phyloP scores from a whole-genome alignment of 2,329 filamentous ascomycete species.

The Mycosphaerelloides madeirae region DNA sequence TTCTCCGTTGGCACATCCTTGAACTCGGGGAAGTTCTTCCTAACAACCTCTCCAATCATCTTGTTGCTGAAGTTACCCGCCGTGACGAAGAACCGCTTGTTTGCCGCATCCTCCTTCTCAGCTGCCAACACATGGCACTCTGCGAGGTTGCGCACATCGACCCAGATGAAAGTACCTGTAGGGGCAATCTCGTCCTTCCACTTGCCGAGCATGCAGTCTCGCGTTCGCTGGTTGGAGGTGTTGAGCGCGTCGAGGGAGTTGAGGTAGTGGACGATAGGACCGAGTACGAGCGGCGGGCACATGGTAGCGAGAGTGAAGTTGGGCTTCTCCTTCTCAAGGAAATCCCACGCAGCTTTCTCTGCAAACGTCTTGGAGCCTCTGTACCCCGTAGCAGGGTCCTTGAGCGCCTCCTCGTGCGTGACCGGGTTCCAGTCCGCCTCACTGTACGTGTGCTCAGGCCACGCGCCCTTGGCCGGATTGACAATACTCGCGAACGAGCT shows the following conservation, averaged over 20 bases:
- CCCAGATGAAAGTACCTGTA: constrained; percentile 36
- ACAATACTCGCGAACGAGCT: constrained; percentile 65
- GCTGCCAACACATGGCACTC: constrained; percentile 28
- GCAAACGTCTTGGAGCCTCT: constrained; percentile 59
- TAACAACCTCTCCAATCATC: constrained; percentile 53
- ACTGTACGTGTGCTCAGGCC: constrained; percentile 47
- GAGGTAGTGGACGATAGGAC: constrained; percentile 55
- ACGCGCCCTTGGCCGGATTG: constrained; percentile 49
- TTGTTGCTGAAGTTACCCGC: constrained; percentile 59
- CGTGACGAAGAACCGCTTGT: constrained; percentile 61
- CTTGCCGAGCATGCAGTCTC: constrained; percentile 58
- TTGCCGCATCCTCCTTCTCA: constrained; percentile 53
- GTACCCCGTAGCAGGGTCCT: constrained; percentile 42
- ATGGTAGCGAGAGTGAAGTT: constrained; percentile 48
- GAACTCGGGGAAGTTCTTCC: constrained; percentile 52
- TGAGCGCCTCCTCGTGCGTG: constrained; percentile 46
- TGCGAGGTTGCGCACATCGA: constrained; percentile 25
- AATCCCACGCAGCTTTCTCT: constrained; percentile 52
- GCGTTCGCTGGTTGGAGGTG: constrained; percentile 65
- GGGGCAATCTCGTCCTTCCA: constrained; percentile 54
- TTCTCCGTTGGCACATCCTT: constrained; percentile 44
- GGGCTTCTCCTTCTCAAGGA: constrained; percentile 48
- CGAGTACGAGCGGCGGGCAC: constrained; percentile 48
- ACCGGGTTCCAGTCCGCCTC: constrained; percentile 56
- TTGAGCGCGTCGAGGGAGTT: constrained; percentile 62